Percentiles rank a stretch among this genome's conserved stretches.
Conservation (phyloP, 2,329 filamentous ascomycete species). For the Trichoderma asperellum region DNA sequence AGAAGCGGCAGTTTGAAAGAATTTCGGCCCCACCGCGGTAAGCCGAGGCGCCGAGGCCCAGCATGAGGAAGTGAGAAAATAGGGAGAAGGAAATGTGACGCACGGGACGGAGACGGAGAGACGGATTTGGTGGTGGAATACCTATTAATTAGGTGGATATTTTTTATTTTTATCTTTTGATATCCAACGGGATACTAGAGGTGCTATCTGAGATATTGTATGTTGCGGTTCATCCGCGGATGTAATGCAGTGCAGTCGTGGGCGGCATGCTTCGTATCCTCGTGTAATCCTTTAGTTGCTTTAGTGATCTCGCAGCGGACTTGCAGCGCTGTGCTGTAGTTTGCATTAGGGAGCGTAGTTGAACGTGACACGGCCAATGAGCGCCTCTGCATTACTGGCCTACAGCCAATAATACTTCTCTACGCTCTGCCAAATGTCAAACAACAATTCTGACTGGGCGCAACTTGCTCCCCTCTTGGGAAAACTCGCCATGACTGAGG, state of each 20-base stretch:
- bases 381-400: neutral
- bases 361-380: neutral
- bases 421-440: neutral
- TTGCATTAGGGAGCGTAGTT: neutral
- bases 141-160: neutral
- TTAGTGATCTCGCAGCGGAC: neutral
- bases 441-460: neutral
- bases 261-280: neutral
- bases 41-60: slow-evolving; percentile 22
- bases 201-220: neutral
- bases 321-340: neutral
- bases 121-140: neutral
- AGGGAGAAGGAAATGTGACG: neutral
- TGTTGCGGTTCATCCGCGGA: neutral
- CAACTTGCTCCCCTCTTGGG: too few species aligned
- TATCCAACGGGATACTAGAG: neutral
- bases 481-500: neutral
- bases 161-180: neutral
- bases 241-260: neutral
- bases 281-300: neutral
- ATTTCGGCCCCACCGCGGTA: slow-evolving; percentile 5
- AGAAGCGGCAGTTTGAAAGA: neutral
- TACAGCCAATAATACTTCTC: neutral
- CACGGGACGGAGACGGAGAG: slow-evolving; percentile 12
- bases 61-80: neutral